These are phyloP conservation scores for Graphiopsis chlorocephala DNA, from an alignment of 2,329 filamentous ascomycete genomes.

Conservation along the genomic window DNA sequence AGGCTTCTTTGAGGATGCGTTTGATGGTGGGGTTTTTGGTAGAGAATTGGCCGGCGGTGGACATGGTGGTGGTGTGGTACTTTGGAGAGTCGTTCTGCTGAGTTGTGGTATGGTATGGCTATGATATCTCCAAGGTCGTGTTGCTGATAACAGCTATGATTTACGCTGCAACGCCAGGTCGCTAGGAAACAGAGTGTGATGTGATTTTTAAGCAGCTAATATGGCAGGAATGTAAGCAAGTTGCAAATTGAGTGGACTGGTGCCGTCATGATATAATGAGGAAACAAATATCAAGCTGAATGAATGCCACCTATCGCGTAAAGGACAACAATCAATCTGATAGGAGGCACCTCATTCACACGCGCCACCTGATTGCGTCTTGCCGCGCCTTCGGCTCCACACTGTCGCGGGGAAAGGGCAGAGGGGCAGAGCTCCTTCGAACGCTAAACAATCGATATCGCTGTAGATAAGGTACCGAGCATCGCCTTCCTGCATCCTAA, in stretches of 20 bases:
- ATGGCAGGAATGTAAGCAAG: neutral
- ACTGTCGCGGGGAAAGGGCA: neutral
- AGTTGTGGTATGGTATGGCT: neutral
- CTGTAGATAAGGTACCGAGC: neutral
- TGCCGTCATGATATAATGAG: neutral
- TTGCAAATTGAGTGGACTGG: neutral
- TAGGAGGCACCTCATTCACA: neutral
- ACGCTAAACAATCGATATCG: neutral
- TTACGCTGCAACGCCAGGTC: neutral
- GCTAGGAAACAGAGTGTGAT: neutral
- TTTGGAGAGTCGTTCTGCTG: neutral
- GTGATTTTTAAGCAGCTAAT: neutral
- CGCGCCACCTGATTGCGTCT: neutral
- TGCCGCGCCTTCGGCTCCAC: neutral
- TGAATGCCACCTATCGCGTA: neutral
- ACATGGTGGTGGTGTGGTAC: neutral
- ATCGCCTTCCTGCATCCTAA: neutral
- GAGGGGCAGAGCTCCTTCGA: constrained; percentile 1
- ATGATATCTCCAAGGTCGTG: neutral
- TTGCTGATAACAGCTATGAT: neutral
- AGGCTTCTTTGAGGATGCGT: constrained; percentile 86
- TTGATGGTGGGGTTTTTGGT: constrained; percentile 80
- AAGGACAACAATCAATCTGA: constrained; percentile 7
- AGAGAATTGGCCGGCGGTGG: constrained; percentile 48
- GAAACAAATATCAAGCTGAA: neutral